phyloP scores from a whole-genome alignment of 1,139 yeast genomes.

The Saccharomycopsis crataegensis region DNA sequence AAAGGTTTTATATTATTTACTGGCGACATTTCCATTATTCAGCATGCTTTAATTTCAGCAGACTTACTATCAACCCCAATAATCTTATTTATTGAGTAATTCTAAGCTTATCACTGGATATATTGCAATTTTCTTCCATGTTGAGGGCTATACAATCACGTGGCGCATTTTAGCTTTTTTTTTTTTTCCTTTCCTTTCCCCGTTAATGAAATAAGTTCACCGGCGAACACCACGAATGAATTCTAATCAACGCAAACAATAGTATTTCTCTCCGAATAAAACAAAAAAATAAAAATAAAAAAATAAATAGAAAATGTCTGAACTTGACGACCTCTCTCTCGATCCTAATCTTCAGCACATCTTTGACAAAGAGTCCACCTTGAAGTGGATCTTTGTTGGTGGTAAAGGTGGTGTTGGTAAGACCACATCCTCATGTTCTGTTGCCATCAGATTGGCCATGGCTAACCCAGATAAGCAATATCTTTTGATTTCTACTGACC shows the following conservation, averaged over 20 bases:
- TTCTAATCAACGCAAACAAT: too few relatives aligned
- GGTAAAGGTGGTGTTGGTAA: slow-evolving; percentile 99
- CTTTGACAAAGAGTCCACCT: slow-evolving; percentile 51
- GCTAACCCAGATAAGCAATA: slow-evolving; percentile 77
- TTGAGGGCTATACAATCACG: too few relatives aligned
- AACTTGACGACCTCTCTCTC: slow-evolving; percentile 32
- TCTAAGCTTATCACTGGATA: too few relatives aligned
- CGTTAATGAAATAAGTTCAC: neutral
- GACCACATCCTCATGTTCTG: slow-evolving; percentile 92
- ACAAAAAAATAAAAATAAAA: too few relatives aligned
- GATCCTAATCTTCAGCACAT: slow-evolving; percentile 67
- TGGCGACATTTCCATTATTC: too few relatives aligned
- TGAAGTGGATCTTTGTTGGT: slow-evolving; percentile 96
- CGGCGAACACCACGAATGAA: too few relatives aligned
- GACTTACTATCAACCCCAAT: too few relatives aligned
- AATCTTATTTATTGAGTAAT: too few relatives aligned
- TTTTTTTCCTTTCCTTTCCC: neutral
- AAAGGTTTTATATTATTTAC: too few relatives aligned
- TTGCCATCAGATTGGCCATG: slow-evolving; percentile 84
- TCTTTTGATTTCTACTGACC: slow-evolving; percentile 89
- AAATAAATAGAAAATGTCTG: slow-evolving; percentile 21
- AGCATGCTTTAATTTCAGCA: too few relatives aligned
- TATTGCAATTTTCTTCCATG: too few relatives aligned
- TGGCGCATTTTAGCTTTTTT: neutral
- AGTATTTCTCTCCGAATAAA: too few relatives aligned